phyloP scores from a whole-genome alignment of 495 filamentous ascomycete species.

The Aeminium ludgeri region DNA sequence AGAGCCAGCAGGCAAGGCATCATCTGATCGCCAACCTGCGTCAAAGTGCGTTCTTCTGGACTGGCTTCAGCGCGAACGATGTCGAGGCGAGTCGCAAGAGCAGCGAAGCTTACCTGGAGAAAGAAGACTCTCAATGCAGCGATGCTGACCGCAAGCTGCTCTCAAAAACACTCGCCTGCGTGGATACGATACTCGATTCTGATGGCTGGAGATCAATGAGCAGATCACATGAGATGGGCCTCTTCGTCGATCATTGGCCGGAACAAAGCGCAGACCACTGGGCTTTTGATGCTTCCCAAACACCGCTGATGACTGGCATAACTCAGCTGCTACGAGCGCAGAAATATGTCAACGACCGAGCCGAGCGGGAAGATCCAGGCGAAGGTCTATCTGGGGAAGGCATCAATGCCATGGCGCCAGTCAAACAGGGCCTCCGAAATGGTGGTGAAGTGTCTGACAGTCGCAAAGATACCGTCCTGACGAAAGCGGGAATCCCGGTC shows the following conservation, averaged over 20 bases:
- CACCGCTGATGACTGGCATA: conserved; percentile 31
- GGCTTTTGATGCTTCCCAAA: conserved; percentile 36
- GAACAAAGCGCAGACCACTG: conserved; percentile 37
- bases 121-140: conserved; percentile 35
- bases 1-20: conserved; percentile 45
- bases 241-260: conserved; percentile 48
- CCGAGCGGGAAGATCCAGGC: conserved; percentile 30
- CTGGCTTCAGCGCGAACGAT: conserved; percentile 49
- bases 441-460: conserved; percentile 1
- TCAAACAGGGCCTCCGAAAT: conserved; percentile 5
- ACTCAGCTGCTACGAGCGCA: conserved; percentile 43
- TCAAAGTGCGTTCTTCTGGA: conserved; percentile 83
- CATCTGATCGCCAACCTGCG: conserved; percentile 60
- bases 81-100: conserved; percentile 44
- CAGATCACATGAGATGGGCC: conserved; percentile 56
- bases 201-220: conserved; percentile 48
- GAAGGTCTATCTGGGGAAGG: conserved; percentile 36
- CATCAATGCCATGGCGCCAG: conserved; percentile 18
- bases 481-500: conserved; percentile 21
- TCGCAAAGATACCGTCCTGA: conserved; percentile 13
- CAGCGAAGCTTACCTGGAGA: conserved; percentile 44
- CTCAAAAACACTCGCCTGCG: conserved; percentile 42
- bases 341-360: conserved; percentile 38
- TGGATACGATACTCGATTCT: conserved; percentile 40
- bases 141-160: conserved; percentile 43